A percentile compares a stretch with the other conserved stretches of the same genome.
Evolutionary conservation across 768 basidiomycete genomes (phyloP).

Genomic region (Tulasnella sp.): DNA sequence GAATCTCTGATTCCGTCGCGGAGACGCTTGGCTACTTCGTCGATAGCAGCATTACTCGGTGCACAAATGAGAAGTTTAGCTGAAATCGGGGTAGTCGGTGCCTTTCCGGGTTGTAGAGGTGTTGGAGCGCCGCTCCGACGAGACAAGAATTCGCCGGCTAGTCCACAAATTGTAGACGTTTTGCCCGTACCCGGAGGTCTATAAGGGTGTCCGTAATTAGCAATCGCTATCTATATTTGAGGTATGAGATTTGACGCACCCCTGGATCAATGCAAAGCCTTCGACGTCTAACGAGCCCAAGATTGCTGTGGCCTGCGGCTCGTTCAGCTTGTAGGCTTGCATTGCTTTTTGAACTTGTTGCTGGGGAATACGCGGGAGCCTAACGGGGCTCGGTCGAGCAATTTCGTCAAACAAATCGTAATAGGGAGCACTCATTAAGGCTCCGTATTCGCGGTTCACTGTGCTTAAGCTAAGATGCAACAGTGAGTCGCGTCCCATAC

Average conservation of each 20-base stretch:
- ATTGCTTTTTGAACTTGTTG: conserved; percentile 55
- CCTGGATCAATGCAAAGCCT: conserved; percentile 92
- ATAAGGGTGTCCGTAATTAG: neutral
- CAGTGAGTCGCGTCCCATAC: too few relatives aligned
- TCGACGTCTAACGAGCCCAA: conserved; percentile 61
- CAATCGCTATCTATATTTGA: conserved; percentile 6
- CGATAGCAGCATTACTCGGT: conserved; percentile 97
- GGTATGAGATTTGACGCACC: conserved; percentile 49
- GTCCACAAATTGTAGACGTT: conserved; percentile 93
- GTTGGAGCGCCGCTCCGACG: conserved; percentile 51
- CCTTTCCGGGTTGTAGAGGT: conserved; percentile 50
- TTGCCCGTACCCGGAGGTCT: conserved; percentile 98
- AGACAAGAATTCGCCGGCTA: conserved; percentile 79
- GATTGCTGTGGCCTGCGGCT: conserved; percentile 91
- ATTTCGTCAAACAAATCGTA: conserved; percentile 75
- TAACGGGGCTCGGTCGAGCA: conserved; percentile 60
- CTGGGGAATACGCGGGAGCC: conserved; percentile 33
- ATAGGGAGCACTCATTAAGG: conserved; percentile 74
- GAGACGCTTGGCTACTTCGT: conserved; percentile 87
- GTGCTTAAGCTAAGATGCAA: conserved; percentile 68
- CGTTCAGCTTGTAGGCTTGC: conserved; percentile 71
- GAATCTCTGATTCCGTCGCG: conserved; percentile 69
- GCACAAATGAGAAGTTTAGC: conserved; percentile 89
- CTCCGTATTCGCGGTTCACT: conserved; percentile 85
- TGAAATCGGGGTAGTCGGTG: conserved; percentile 46